Percentiles rank a stretch among this genome's conserved stretches.
Conservation (phyloP, 352 stramenopile species). For the Globisporangium alternatum region DNA sequence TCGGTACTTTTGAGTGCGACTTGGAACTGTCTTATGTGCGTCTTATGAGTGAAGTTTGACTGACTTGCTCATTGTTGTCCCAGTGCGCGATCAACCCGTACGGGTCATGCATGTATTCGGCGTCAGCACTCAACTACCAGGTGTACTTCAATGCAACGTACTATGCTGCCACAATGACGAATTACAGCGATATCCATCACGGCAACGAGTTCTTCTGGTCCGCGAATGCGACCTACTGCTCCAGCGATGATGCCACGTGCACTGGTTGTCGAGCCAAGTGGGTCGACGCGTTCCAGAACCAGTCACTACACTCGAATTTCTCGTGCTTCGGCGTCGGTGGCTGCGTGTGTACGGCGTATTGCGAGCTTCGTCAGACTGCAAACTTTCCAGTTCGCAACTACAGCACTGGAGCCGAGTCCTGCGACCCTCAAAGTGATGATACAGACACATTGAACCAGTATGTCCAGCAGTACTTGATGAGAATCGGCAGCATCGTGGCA, state of each 20-base stretch:
- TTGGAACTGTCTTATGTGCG: background rate
- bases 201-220: constrained; percentile 33
- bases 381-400: background rate
- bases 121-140: background rate
- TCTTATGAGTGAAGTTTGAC: background rate
- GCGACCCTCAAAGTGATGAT: background rate
- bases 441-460: background rate
- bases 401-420: background rate
- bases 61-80: background rate
- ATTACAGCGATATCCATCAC: constrained; percentile 32
- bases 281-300: constrained; percentile 13
- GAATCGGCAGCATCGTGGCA: background rate
- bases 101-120: constrained; percentile 26
- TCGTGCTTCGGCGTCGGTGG: constrained; percentile 31
- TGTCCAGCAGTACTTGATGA: background rate
- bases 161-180: constrained; percentile 17
- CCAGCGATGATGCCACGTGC: constrained; percentile 27
- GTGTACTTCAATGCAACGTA: constrained; percentile 11
- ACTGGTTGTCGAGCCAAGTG: constrained; percentile 22
- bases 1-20: background rate
- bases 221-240: constrained; percentile 35
- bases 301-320: constrained; percentile 13
- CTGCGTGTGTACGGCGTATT: constrained; percentile 43
- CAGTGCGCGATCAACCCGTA: constrained; percentile 30
- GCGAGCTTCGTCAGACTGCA: constrained; percentile 14